Evolutionary conservation across 306 rosid species (phyloP).

Genomic region (Malus sylvestris): DNA sequence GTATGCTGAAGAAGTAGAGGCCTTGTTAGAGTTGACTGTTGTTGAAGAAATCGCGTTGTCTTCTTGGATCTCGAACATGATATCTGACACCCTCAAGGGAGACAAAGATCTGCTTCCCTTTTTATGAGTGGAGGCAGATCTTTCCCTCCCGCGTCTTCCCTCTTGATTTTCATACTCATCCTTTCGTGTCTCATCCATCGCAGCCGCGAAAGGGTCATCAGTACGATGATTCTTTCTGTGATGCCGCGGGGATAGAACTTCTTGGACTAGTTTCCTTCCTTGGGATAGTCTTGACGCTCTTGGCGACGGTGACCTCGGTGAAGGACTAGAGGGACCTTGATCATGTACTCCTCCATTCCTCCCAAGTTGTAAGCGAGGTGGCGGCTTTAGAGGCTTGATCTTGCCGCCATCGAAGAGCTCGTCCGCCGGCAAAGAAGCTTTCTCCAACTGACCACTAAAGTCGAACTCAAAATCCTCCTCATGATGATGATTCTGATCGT

Average conservation of each 20-base stretch:
- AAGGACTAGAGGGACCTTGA: not conserved
- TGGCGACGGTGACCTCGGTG: constrained; percentile 20
- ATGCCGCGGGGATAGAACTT: constrained; percentile 34
- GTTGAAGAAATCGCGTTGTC: constrained; percentile 27
- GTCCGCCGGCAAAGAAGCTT: constrained; percentile 49
- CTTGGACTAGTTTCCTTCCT: constrained; percentile 34
- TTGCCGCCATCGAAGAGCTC: constrained; percentile 81
- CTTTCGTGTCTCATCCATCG: constrained; percentile 30
- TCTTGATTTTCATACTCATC: not conserved
- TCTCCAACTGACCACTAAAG: constrained; percentile 43
- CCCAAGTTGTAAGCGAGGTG: constrained; percentile 32
- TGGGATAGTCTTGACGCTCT: constrained; percentile 29
- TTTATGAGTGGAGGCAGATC: constrained; percentile 22
- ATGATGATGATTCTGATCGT: not conserved
- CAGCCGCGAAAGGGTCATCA: constrained; percentile 44
- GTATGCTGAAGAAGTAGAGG: constrained; percentile 19
- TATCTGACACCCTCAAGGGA: constrained; percentile 65
- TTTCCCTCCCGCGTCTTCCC: constrained; percentile 36
- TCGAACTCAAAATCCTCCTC: constrained; percentile 53
- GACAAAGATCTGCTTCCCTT: constrained; percentile 71
- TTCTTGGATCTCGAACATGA: constrained; percentile 32
- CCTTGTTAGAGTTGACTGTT: not conserved
- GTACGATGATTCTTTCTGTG: not conserved
- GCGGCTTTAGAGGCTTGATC: constrained; percentile 62
- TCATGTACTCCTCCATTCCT: constrained; percentile 1